phyloP scores from a whole-genome alignment of 2,329 filamentous ascomycete genomes.

The Corynespora cassiicola region DNA sequence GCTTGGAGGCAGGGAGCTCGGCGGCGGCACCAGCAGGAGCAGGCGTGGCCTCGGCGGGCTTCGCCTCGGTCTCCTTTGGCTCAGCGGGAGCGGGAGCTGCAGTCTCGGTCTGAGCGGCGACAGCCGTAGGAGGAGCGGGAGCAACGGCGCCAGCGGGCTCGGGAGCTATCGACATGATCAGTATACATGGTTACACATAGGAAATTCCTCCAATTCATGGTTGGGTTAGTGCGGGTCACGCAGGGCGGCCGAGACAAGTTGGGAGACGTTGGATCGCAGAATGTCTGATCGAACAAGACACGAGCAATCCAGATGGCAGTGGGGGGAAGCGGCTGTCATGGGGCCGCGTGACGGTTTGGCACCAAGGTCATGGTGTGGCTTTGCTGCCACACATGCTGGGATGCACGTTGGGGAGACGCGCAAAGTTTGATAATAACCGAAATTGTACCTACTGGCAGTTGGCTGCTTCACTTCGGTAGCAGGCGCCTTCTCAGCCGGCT shows the following conservation, averaged over 20 bases:
- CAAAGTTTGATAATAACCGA: constrained; percentile 12
- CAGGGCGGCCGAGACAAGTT: neutral
- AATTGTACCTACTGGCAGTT: constrained; percentile 40
- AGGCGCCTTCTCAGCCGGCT: constrained; percentile 34
- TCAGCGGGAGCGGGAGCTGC: constrained; percentile 18
- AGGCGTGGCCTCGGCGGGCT: constrained; percentile 20
- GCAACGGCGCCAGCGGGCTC: constrained; percentile 39
- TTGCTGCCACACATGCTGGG: too few species aligned
- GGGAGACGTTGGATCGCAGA: constrained; percentile 1
- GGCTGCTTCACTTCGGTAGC: constrained; percentile 41
- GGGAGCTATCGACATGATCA: constrained; percentile 33
- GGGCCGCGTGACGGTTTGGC: too few species aligned
- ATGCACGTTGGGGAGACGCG: constrained; percentile 8
- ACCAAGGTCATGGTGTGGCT: too few species aligned
- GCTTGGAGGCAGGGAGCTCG: constrained; percentile 30
- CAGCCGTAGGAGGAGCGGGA: constrained; percentile 35
- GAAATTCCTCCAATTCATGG: constrained; percentile 13
- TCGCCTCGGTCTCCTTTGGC: constrained; percentile 23
- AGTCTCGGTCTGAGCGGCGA: constrained; percentile 27
- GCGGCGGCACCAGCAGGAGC: constrained; percentile 18
- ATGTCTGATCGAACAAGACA: neutral
- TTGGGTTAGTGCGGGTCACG: too few species aligned
- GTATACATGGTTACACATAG: constrained; percentile 8
- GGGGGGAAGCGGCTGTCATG: too few species aligned
- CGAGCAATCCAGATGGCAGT: too few species aligned